Conservation (phyloP, 129 eudicot species). For the Helichrysum umbraculigerum region DNA sequence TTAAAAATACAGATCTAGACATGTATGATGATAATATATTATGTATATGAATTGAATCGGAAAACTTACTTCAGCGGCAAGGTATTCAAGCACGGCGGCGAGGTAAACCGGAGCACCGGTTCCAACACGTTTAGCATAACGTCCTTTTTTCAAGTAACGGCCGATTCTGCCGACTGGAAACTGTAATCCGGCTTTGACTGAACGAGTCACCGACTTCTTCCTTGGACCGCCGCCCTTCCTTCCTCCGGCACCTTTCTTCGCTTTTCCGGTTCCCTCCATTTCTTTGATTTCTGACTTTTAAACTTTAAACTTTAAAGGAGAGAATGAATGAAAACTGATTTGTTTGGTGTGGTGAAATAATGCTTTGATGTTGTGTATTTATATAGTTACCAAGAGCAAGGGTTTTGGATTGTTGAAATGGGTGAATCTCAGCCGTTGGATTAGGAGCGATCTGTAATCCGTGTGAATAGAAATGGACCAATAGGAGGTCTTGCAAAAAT, state of each 20-base stretch:
- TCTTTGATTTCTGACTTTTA: background rate
- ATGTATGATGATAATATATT: no score
- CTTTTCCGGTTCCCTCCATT: conserved; percentile 46
- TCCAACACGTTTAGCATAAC: conserved; percentile 66
- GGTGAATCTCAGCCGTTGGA: conserved; percentile 31
- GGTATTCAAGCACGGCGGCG: conserved; percentile 72
- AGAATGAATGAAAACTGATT: no score
- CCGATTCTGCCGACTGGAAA: conserved; percentile 81
- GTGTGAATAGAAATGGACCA: conserved; percentile 39
- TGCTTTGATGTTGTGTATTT: background rate
- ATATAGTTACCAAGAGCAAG: background rate
- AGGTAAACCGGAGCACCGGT: conserved; percentile 75
- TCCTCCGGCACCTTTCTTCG: conserved; percentile 63
- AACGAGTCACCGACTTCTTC: conserved; percentile 65
- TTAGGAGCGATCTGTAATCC: conserved; percentile 26
- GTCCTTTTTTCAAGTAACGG: conserved; percentile 60
- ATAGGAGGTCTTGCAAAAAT: conserved; percentile 8
- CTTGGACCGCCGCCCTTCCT: conserved; percentile 61
- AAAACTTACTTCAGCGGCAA: conserved; percentile 63
- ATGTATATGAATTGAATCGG: background rate
- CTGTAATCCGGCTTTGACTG: conserved; percentile 63
- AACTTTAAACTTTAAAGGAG: background rate
- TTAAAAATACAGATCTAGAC: background rate
- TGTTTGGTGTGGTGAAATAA: background rate
- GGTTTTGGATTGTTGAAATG: conserved; percentile 8